These are phyloP conservation scores for Cynanchum wilfordii DNA, from an alignment of 257 asterid genomes.

Conservation along the genomic window DNA sequence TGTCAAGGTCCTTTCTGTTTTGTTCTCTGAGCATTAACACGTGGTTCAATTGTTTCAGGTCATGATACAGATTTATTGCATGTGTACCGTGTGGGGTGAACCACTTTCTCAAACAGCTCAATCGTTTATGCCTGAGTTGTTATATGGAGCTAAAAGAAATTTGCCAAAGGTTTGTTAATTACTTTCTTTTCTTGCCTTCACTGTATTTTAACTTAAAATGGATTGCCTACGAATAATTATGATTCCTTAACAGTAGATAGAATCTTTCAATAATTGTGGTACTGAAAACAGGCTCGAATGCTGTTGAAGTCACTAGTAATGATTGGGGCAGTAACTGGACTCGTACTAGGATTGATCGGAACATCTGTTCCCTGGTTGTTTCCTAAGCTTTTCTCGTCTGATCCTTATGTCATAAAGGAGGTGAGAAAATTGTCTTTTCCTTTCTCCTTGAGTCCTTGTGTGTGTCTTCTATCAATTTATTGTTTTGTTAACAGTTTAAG, in stretches of 20 bases:
- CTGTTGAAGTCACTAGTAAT: conserved; percentile 76
- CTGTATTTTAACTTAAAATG: not conserved
- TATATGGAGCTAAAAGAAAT: conserved; percentile 76
- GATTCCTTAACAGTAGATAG: not conserved
- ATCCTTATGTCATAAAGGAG: conserved; percentile 66
- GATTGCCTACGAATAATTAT: too few species aligned
- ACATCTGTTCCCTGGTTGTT: conserved; percentile 76
- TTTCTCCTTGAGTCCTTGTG: not conserved
- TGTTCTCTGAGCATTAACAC: not conserved
- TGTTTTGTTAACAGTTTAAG: not conserved
- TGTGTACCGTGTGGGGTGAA: conserved; percentile 87
- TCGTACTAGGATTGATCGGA: conserved; percentile 66
- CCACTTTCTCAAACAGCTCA: conserved; percentile 98
- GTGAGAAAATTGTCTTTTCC: conserved; percentile 34
- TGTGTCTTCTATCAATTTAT: not conserved
- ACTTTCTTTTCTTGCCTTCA: conserved; percentile 4
- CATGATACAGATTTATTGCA: conserved; percentile 77
- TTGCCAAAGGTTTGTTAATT: conserved; percentile 58
- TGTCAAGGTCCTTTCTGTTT: not conserved
- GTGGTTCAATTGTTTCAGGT: conserved; percentile 42
- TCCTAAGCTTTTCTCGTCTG: conserved; percentile 77
- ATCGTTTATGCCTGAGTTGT: conserved; percentile 87
- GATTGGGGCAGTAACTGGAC: conserved; percentile 66
- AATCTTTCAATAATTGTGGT: conserved; percentile 2
- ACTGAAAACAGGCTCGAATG: conserved; percentile 59